These are phyloP conservation scores for Botrytis galanthina DNA, from an alignment of 2,329 filamentous ascomycete genomes.

Conservation along the genomic window DNA sequence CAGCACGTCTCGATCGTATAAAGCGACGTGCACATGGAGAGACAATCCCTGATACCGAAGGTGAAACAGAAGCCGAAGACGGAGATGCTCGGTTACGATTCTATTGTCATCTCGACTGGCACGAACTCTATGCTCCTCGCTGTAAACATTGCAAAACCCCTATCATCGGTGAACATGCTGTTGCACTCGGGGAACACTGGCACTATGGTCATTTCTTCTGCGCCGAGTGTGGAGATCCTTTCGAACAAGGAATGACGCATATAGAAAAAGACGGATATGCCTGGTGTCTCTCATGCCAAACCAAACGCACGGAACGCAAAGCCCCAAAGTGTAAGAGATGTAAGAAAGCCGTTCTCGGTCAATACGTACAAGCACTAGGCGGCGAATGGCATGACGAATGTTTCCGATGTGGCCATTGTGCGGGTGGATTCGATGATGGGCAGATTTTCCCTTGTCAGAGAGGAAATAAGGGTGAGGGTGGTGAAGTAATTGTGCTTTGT, in stretches of 20 bases:
- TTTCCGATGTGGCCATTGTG: slow-evolving; percentile 73
- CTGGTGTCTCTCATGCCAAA: slow-evolving; percentile 93
- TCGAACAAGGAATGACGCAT: slow-evolving; percentile 66
- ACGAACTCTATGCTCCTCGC: slow-evolving; percentile 86
- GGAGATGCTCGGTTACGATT: slow-evolving; percentile 75
- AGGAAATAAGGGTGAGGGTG: slow-evolving; percentile 47
- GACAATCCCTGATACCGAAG: slow-evolving; percentile 59
- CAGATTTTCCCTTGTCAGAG: slow-evolving; percentile 55
- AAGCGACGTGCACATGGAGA: slow-evolving; percentile 59
- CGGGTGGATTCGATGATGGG: slow-evolving; percentile 60
- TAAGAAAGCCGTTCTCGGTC: slow-evolving; percentile 77
- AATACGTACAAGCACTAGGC: slow-evolving; percentile 85
- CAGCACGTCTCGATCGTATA: slow-evolving; percentile 72
- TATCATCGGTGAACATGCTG: slow-evolving; percentile 90
- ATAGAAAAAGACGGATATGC: slow-evolving; percentile 97
- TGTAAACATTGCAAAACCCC: slow-evolving; percentile 97
- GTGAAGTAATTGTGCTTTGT: slow-evolving; percentile 55
- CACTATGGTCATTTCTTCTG: slow-evolving; percentile 99
- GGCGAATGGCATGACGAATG: slow-evolving; percentile 92
- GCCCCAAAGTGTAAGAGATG: slow-evolving; percentile 88
- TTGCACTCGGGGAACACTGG: slow-evolving; percentile 93
- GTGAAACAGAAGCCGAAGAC: slow-evolving; percentile 65
- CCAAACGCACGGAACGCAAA: slow-evolving; percentile 82
- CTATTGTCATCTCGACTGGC: slow-evolving; percentile 98
- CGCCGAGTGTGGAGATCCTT: slow-evolving; percentile 95